Evolutionary conservation across 345 rosid genomes (phyloP).

Genomic region (Bruguiera parviflora): DNA sequence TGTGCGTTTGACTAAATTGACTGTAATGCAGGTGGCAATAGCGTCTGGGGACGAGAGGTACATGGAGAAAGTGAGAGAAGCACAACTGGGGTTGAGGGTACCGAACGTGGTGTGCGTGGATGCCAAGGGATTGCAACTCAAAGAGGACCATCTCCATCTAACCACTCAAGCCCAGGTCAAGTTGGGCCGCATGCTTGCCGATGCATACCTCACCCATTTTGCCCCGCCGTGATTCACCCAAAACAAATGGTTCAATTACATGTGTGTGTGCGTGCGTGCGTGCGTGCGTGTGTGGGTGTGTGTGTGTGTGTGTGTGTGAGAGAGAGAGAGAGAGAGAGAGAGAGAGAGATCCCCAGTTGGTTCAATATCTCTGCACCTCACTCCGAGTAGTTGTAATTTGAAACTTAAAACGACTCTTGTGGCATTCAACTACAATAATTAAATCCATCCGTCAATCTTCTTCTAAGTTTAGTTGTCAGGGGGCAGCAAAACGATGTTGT

Average conservation of each 20-base stretch:
- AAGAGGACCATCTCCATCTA: conserved; percentile 71
- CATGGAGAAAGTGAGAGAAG: conserved; percentile 68
- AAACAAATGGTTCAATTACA: not conserved
- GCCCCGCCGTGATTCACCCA: not conserved
- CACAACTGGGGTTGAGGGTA: conserved; percentile 53
- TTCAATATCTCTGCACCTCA: too few species aligned
- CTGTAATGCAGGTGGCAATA: conserved; percentile 60
- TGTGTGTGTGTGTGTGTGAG: too few species aligned
- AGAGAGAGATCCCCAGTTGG: too few species aligned
- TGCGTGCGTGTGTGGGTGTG: too few species aligned
- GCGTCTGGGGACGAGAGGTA: conserved; percentile 66
- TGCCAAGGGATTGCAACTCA: conserved; percentile 66
- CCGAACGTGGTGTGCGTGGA: conserved; percentile 67
- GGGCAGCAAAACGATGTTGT: too few species aligned
- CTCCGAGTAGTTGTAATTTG: too few species aligned
- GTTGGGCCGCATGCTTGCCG: conserved; percentile 70
- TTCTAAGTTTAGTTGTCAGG: too few species aligned
- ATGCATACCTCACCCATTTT: conserved; percentile 51
- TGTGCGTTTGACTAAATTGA: not conserved
- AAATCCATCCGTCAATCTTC: too few species aligned
- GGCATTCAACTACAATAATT: too few species aligned
- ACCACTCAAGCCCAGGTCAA: conserved; percentile 65
- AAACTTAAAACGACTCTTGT: too few species aligned
- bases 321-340: too few species aligned
- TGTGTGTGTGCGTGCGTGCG: too few species aligned